Evolutionary conservation across 305 asterid species (phyloP).

Genomic region (Fraxinus latifolia): DNA sequence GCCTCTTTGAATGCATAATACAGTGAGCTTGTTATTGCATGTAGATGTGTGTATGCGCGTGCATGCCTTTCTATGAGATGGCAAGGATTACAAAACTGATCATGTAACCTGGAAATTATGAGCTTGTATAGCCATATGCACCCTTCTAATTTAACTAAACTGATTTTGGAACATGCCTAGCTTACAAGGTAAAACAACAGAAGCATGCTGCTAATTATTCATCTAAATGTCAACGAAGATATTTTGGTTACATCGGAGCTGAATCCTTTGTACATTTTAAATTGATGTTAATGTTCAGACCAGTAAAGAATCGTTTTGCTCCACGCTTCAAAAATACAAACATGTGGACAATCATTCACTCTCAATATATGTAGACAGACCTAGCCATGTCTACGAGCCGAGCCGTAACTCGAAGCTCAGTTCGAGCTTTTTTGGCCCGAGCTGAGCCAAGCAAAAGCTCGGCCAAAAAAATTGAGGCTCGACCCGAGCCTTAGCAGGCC

Average conservation of each 20-base stretch:
- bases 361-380: neutral
- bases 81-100: neutral
- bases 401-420: no score
- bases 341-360: neutral
- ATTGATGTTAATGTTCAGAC: neutral
- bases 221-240: neutral
- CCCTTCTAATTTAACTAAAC: neutral
- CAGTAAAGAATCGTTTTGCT: neutral
- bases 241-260: neutral
- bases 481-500: no score
- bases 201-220: neutral
- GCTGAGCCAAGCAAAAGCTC: no score
- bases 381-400: neutral
- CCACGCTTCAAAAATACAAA: neutral
- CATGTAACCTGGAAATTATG: neutral
- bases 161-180: neutral
- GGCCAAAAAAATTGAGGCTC: no score
- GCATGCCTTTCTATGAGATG: neutral
- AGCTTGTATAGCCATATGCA: neutral
- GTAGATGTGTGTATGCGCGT: neutral
- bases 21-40: neutral
- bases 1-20: neutral
- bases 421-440: no score
- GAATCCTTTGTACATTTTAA: neutral
- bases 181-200: neutral